phyloP scores from a whole-genome alignment of 2,329 filamentous ascomycete genomes.

The Fusarium sarcochroum region DNA sequence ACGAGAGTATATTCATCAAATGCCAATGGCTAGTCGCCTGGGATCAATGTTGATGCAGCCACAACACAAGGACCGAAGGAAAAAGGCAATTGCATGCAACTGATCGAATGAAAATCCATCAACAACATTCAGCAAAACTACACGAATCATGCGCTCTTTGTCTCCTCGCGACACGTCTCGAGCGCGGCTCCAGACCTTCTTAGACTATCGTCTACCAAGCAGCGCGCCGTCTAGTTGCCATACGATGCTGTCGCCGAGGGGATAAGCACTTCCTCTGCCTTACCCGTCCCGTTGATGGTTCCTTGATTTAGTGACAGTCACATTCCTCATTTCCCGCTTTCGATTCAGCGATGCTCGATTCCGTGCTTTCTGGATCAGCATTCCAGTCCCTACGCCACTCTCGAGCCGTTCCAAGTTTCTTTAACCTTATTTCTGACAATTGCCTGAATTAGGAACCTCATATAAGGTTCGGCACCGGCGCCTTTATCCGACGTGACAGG shows the following conservation, averaged over 20 bases:
- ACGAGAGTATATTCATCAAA: neutral
- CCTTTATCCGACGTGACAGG: constrained; percentile 17
- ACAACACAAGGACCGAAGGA: neutral
- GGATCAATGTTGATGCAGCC: neutral
- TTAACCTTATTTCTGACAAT: constrained; percentile 41
- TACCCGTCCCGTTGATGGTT: constrained; percentile 41
- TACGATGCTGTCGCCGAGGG: constrained; percentile 25
- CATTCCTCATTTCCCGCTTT: constrained; percentile 42
- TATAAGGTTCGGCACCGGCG: constrained; percentile 42
- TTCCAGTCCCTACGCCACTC: constrained; percentile 42
- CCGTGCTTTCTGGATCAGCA: constrained; percentile 28
- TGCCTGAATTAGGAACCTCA: constrained; percentile 26
- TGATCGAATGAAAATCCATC: neutral
- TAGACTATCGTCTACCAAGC: constrained; percentile 14
- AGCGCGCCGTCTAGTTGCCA: constrained; percentile 20
- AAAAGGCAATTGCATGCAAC: neutral
- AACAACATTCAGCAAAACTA: constrained; percentile 1
- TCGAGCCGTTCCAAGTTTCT: constrained; percentile 26
- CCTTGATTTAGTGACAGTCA: constrained; percentile 44
- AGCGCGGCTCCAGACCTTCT: constrained; percentile 26
- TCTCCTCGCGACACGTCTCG: constrained; percentile 5
- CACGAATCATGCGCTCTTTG: constrained; percentile 14
- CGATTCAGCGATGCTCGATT: constrained; percentile 27
- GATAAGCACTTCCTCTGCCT: constrained; percentile 28
- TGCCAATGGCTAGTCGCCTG: neutral